Evolutionary conservation across 345 rosid species (phyloP).

Genomic region (Stellera chamaejasme): DNA sequence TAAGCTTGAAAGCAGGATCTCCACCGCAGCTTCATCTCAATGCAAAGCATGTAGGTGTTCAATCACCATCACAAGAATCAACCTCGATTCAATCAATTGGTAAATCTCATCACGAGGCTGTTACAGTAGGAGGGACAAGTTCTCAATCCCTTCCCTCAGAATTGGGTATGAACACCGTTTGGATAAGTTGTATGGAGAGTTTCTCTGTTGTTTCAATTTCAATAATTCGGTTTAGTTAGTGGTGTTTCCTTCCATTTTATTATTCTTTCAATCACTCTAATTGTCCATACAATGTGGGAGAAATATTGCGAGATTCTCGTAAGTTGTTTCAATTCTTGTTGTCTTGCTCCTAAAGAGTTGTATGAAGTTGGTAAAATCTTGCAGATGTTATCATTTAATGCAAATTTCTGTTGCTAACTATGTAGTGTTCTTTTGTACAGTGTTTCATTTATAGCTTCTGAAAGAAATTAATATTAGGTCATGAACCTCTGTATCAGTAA

Average conservation of each 20-base stretch:
- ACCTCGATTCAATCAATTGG: slow-evolving; percentile 54
- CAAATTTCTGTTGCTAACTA: no score
- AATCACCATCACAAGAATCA: slow-evolving; percentile 46
- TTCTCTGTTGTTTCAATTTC: no score
- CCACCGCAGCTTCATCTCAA: slow-evolving; percentile 22
- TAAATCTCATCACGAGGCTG: slow-evolving; percentile 50
- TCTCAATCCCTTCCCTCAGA: no score
- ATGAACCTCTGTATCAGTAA: background rate
- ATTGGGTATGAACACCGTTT: no score
- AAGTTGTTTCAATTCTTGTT: no score
- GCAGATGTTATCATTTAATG: no score
- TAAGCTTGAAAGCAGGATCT: slow-evolving; percentile 35
- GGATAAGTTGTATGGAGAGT: background rate
- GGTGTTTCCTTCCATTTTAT: no score
- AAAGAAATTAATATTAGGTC: background rate
- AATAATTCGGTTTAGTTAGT: no score
- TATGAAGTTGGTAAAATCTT: no score
- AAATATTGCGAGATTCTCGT: no score
- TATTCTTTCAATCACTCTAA: background rate
- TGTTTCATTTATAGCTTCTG: background rate
- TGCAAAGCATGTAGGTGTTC: slow-evolving; percentile 35
- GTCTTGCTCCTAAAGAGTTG: no score
- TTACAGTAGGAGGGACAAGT: slow-evolving; percentile 26
- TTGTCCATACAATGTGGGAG: background rate
- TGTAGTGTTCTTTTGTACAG: no score